Conservation (phyloP, 1,139 yeast genomes). For the Zygotorulaspora mrakii region DNA sequence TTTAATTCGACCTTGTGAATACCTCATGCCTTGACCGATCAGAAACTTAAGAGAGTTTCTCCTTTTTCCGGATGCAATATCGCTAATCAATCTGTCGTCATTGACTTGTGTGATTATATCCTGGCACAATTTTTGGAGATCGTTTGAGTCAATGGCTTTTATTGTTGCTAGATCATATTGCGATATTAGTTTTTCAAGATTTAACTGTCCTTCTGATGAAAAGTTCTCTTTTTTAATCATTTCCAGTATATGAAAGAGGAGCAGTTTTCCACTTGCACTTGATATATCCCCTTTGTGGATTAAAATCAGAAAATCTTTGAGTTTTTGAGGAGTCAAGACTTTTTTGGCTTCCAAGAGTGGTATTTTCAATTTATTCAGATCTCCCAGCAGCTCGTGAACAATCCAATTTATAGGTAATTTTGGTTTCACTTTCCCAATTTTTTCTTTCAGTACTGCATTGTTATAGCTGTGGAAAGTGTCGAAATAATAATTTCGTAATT, state of each 20-base stretch:
- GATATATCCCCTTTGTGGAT: constrained; percentile 44
- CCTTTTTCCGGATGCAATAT: constrained; percentile 55
- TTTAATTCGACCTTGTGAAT: constrained; percentile 62
- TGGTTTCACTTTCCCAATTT: constrained; percentile 27
- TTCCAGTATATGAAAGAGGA: constrained; percentile 57
- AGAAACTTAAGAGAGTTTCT: constrained; percentile 64
- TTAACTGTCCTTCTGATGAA: constrained; percentile 32
- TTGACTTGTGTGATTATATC: constrained; percentile 44
- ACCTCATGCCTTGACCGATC: constrained; percentile 81
- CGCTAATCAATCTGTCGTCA: constrained; percentile 54
- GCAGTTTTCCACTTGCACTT: constrained; percentile 60
- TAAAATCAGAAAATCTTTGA: constrained; percentile 45
- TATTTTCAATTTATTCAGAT: constrained; percentile 51
- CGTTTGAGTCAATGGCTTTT: constrained; percentile 39
- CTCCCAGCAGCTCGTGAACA: constrained; percentile 75
- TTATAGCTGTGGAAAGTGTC: constrained; percentile 37
- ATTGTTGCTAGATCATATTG: constrained; percentile 49
- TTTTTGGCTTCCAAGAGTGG: constrained; percentile 38
- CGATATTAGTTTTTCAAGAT: constrained; percentile 43
- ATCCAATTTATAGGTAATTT: constrained; percentile 72
- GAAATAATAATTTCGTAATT: constrained; percentile 54
- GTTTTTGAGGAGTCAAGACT: constrained; percentile 39
- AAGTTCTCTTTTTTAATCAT: constrained; percentile 39
- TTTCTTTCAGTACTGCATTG: constrained; percentile 23
- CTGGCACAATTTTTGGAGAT: constrained; percentile 51